Evolutionary conservation across 257 asterid genomes (phyloP).

Genomic region (Primulina huaijiensis): DNA sequence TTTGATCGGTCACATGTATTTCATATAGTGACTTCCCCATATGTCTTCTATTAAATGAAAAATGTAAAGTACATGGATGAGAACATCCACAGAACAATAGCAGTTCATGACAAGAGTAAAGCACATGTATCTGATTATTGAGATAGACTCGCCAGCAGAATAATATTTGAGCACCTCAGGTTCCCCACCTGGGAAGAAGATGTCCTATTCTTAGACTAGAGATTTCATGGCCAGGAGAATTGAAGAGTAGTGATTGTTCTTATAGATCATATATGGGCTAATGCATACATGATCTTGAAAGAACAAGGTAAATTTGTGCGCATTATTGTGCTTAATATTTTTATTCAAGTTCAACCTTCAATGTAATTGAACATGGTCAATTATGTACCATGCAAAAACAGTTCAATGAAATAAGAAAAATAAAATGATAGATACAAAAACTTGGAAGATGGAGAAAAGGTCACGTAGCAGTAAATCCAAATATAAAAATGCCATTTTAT

Average conservation of each 20-base stretch:
- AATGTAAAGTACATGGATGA: background rate
- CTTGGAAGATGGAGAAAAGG: constrained; percentile 5
- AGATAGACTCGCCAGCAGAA: background rate
- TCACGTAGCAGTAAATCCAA: constrained; percentile 18
- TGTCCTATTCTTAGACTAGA: background rate
- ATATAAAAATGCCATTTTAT: constrained; percentile 11
- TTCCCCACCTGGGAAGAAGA: background rate
- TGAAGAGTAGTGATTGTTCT: background rate
- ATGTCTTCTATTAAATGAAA: background rate
- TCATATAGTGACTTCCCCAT: background rate
- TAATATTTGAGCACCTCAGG: background rate
- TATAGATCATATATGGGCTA: background rate
- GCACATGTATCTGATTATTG: background rate
- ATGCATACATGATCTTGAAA: background rate
- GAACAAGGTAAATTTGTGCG: background rate
- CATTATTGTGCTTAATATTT: background rate
- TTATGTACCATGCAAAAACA: background rate
- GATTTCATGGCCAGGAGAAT: too few species aligned
- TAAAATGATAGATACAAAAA: constrained; percentile 8
- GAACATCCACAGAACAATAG: background rate
- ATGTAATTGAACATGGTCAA: background rate
- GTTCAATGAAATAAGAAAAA: background rate
- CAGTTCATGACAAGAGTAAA: background rate
- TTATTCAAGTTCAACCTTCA: background rate
- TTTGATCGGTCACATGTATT: too few species aligned